These are phyloP conservation scores for Gnaphalium uliginosum DNA, from an alignment of 129 eudicot species.

Conservation along the genomic window DNA sequence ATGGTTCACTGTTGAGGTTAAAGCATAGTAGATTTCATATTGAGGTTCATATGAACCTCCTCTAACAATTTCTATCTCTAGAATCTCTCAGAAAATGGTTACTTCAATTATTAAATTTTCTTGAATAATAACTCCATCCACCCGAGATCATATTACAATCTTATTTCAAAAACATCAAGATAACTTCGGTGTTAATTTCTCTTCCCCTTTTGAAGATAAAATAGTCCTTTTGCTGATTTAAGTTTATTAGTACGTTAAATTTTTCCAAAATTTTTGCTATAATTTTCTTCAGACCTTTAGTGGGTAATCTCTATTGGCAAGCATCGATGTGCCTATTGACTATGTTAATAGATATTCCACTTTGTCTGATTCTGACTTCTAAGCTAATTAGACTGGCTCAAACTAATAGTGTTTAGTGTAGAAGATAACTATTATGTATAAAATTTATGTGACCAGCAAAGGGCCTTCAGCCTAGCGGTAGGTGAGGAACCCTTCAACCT, in stretches of 20 bases:
- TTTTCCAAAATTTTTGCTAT: not conserved
- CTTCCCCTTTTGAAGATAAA: not conserved
- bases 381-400: not conserved
- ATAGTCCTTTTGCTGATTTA: not conserved
- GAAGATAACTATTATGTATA: too few species aligned
- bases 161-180: not conserved
- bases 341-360: not conserved
- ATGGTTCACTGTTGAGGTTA: not conserved
- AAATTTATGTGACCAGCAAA: too few species aligned
- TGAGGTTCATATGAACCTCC: conserved; percentile 3
- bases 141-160: not conserved
- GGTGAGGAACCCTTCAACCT: not conserved
- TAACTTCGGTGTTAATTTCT: not conserved
- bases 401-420: not conserved
- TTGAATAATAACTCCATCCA: not conserved
- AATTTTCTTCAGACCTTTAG: not conserved
- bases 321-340: not conserved
- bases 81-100: not conserved
- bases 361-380: not conserved
- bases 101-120: not conserved
- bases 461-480: too few species aligned
- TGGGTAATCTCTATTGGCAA: not conserved
- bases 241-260: not conserved
- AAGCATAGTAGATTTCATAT: conserved; percentile 1
- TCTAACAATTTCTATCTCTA: not conserved